phyloP scores from a whole-genome alignment of 228 moss, liverwort and hornwort species.

The Sphagnum magellanicum region DNA sequence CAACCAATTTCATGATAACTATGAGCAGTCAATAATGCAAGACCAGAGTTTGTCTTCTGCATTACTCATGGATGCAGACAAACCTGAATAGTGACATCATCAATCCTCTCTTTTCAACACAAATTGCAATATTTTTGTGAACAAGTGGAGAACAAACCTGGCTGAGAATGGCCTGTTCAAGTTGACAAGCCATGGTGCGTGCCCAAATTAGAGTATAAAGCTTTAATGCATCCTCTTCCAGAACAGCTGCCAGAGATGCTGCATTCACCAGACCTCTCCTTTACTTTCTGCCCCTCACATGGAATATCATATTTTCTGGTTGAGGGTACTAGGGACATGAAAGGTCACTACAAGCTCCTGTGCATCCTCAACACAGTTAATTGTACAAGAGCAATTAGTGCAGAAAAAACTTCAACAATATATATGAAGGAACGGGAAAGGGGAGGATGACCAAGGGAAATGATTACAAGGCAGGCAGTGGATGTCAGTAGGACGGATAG shows the following conservation, averaged over 20 bases:
- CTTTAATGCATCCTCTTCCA: constrained; percentile 85
- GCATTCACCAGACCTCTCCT: constrained; percentile 16
- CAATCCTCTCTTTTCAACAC: not conserved
- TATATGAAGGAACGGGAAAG: too few species aligned
- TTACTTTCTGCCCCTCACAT: not conserved
- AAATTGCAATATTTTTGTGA: not conserved
- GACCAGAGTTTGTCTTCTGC: too few species aligned
- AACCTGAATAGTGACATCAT: too few species aligned
- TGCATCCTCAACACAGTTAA: too few species aligned
- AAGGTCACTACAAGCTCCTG: too few species aligned
- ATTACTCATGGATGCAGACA: too few species aligned
- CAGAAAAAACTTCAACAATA: too few species aligned
- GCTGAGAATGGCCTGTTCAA: constrained; percentile 60
- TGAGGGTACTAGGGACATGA: too few species aligned
- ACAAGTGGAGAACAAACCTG: constrained; percentile 44
- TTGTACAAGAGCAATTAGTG: too few species aligned
- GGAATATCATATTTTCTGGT: too few species aligned
- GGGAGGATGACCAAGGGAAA: too few species aligned
- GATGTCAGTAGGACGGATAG: constrained; percentile 95
- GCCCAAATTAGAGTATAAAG: constrained; percentile 86
- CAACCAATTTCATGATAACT: not conserved
- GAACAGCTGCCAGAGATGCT: constrained; percentile 68
- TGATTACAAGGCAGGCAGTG: constrained; percentile 64
- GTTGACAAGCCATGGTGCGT: constrained; percentile 80
- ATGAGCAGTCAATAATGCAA: not conserved